Evolutionary conservation across 2,329 filamentous ascomycete species (phyloP), one percentile per base, ranked within the genome.

Genomic region (Monosporascus sp.): DNA sequence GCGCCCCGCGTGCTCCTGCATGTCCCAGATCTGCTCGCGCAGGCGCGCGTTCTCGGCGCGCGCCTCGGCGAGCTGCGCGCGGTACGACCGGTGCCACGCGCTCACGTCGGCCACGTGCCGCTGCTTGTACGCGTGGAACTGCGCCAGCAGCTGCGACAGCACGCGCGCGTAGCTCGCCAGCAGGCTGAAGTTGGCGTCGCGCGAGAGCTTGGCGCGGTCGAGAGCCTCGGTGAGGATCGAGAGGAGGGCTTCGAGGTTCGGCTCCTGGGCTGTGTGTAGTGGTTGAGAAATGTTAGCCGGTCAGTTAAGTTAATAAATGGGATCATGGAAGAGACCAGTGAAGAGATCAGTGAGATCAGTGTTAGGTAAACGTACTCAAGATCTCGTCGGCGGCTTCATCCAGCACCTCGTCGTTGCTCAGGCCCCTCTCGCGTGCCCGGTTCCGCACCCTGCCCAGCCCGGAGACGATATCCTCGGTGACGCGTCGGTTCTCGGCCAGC

Each of bases 81-180:
- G 81, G 73, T 87, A 87, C 54, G 80, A 84, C 52, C 78, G 81
- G 71, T 87, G 84, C 84, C 84, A 87, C 22, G 81, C 70, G 6
- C 80, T 75, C 19, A 85, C 81, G 63, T 87, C 84, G 48, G 73
- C 72, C 46, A 86, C 77, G 64, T 86, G 82, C 58, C 80, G 80
- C 53, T 79, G 76, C 66, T 87, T 86, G 75, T 85, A 87, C 37
- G 81, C 77, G 72, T 87, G 84, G 64, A 86, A 81, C 63, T 86
- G 83, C 61, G 80, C 78, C 34, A 86, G 77, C 71, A 86, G 82
- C 46, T 76, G 71, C 45, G 77, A 74, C 54, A 86, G 73, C 27
- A 78, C 79, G 53, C 75, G 73, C 47, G 82, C 82, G 67, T 84
- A 86, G 52, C 83, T 77, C 17, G 75, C 73, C 36, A 86, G 75